Base-by-base conservation (phyloP, 106 monocot genomes). In the Agapanthus africanus region DNA sequence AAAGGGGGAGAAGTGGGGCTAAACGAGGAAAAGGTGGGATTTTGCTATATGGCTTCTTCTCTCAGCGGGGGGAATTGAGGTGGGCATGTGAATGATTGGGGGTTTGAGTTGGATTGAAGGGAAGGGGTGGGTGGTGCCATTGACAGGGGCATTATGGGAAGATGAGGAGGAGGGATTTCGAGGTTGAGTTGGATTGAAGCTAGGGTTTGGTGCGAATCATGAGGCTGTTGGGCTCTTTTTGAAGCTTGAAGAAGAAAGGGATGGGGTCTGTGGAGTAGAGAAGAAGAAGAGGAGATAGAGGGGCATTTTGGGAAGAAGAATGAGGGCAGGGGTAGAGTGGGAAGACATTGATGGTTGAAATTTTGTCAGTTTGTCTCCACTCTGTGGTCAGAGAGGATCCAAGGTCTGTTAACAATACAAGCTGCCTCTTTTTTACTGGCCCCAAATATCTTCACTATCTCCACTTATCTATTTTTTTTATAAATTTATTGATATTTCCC, bases 151-250 rank as follows among this genome's bases (percentile, higher is more conserved):
- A 63, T 37, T 37, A n/a, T 37, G 63, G 63, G 63, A 18, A 63
- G 63, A 63, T 6, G 22, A 56, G 11, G 2, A 23, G 28, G 28
- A n/a, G 44, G 16, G 16, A 25, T 63, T 21, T 36, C 21, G 63
- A 22, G 36, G 7, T 63, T 36, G 63, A 34, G 63, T 63, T 63
- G 63, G 37, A 63, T 63, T 63, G 63, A 63, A 63, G 63, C 37
- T 2, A 36, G 63, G 21, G 10, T 37, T 63, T 34, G 63, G 35
- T 4, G 15, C 19, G 36, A 37, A 63, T 36, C 36, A 37, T 36
- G 63, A 63, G 13, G 9, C 13, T 28, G 27, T 28, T 26, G 23
- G 25, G 57, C 47, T 47, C 19, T 47, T 11, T 3, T 59, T 59
- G 57, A 7, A 8, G n/a, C 8, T 36, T 37, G 37, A 35, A 63